Evolutionary conservation across 2,329 filamentous ascomycete species (phyloP), one percentile per base, ranked within the genome.

Genomic region (Arthrobotrys sphaeroides): DNA sequence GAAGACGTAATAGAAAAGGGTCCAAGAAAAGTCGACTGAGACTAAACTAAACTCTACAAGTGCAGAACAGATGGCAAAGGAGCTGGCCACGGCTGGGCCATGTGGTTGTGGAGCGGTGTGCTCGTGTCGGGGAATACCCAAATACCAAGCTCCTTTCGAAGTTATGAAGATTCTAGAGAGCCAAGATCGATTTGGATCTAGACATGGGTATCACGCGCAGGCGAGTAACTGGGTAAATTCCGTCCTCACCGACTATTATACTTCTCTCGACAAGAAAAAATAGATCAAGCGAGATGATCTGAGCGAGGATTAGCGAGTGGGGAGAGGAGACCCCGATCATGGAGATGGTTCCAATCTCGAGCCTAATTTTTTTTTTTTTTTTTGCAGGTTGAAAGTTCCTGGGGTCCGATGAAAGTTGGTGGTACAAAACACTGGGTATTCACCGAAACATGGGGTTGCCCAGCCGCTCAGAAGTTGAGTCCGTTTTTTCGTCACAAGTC

Each of bases 361-460:
- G 31, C 2, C n/a, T 60, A n/a, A n/a, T n/a, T n/a, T n/a, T n/a
- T n/a, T n/a, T n/a, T n/a, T n/a, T n/a, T n/a, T n/a, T 40, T 43
- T 42, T 43, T 13, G 18, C 20, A 13, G 10, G 13, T 42, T 12
- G 36, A 43, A n/a, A 12, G 16, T 40, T 60, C 26, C 55, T 60
- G 33, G 55, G 28, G 36, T 60, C 26, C 7, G 3, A 9, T 28
- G 2, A 10, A 36, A 43, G 18, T 38, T 51, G 60, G 64, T 67
- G 38, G 64, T 38, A 67, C 64, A 60, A 36, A 31, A n/a, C 2
- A 6, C 64, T 68, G 64, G 64, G 64, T 60, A 68, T 68, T 68
- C 40, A 68, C 64, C 64, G 51, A 68, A 68, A 59, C 40, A 49
- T 66, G 61, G 61, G 51, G 60, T 64, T 49, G 59, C 47, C 22